These are phyloP conservation scores for Marsdenia floribunda DNA, from an alignment of 257 asterid species.

Conservation along the genomic window DNA sequence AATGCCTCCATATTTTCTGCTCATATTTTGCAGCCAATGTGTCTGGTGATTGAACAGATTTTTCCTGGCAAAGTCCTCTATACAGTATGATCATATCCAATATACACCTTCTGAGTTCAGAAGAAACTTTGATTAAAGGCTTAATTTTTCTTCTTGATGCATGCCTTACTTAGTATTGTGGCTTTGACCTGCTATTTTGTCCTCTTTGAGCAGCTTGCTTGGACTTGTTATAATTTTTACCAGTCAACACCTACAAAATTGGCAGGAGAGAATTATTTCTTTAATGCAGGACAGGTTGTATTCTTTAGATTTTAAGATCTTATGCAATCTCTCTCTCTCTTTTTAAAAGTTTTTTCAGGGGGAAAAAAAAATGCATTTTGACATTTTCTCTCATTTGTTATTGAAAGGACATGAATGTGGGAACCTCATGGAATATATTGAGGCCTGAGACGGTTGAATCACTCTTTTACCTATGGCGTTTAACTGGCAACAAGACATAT, in stretches of 20 bases:
- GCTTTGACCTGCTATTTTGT: slow-evolving; percentile 12
- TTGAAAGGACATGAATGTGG: slow-evolving; percentile 89
- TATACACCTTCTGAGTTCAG: not conserved
- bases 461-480: slow-evolving; percentile 95
- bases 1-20: not conserved
- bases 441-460: slow-evolving; percentile 99
- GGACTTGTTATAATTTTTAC: slow-evolving; percentile 99
- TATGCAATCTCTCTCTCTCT: not conserved
- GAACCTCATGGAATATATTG: slow-evolving; percentile 98
- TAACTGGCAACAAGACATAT: slow-evolving; percentile 96
- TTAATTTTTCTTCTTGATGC: not conserved
- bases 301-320: slow-evolving; percentile 12
- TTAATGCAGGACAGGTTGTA: slow-evolving; percentile 69
- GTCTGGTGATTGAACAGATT: not conserved
- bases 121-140: not conserved
- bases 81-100: not conserved
- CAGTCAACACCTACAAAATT: slow-evolving; percentile 94
- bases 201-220: slow-evolving; percentile 68
- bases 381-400: not conserved
- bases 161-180: slow-evolving; percentile 12
- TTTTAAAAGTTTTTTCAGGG: not conserved
- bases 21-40: not conserved
- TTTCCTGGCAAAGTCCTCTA: not conserved
- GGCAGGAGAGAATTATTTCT: slow-evolving; percentile 98
- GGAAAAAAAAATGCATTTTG: slow-evolving; percentile 6